phyloP scores from a whole-genome alignment of 768 basidiomycete genomes.

The Mrakia gelida region DNA sequence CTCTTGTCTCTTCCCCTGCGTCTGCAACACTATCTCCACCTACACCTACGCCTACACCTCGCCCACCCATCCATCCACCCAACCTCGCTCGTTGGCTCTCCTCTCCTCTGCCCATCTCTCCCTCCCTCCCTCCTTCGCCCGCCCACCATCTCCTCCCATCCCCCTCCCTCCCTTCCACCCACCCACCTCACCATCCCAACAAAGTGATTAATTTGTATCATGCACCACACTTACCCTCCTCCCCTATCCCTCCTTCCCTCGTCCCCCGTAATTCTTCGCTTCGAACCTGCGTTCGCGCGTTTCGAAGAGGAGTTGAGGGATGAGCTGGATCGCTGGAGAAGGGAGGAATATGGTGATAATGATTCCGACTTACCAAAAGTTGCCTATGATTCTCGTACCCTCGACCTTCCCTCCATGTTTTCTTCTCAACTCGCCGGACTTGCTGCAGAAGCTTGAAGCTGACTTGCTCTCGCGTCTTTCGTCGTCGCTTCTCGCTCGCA shows the following conservation, averaged over 20 bases:
- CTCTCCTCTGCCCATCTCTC: not conserved
- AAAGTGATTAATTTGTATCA: slow-evolving; percentile 80
- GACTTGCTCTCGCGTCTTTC: not conserved
- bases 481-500: slow-evolving; percentile 12
- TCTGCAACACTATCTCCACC: not conserved
- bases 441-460: no score
- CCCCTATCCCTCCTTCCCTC: not conserved
- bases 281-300: not conserved
- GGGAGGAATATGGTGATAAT: slow-evolving; percentile 14
- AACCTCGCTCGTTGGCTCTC: not conserved
- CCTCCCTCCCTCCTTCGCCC: not conserved
- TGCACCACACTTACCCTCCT: slow-evolving; percentile 86
- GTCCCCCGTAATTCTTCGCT: not conserved
- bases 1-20: not conserved
- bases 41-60: not conserved
- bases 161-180: slow-evolving; percentile 17
- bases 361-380: slow-evolving; percentile 17
- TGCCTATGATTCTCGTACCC: slow-evolving; percentile 5
- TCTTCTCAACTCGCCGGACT: not conserved
- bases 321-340: not conserved
- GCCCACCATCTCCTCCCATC: not conserved
- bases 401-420: not conserved
- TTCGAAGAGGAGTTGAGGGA: slow-evolving; percentile 7
- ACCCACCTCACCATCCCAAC: not conserved
- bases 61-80: not conserved